phyloP scores from a whole-genome alignment of 441 rosid genomes.

The Theobroma grandiflorum region DNA sequence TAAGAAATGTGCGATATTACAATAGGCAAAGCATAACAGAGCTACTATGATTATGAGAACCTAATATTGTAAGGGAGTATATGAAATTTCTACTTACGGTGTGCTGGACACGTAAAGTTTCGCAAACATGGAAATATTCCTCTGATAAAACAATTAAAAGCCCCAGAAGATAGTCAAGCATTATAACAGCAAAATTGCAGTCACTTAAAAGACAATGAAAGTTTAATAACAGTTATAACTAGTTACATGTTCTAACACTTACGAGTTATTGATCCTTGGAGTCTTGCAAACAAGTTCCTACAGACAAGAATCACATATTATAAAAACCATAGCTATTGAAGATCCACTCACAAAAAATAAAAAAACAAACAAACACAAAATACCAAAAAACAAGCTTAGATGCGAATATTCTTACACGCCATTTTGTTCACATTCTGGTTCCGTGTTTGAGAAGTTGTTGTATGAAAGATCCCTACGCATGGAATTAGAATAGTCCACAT shows the following conservation, averaged over 20 bases:
- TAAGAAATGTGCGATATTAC: too few species aligned
- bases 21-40: too few species aligned
- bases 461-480: constrained; percentile 47
- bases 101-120: background rate
- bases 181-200: background rate
- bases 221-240: background rate
- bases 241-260: constrained; percentile 32
- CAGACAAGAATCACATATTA: background rate
- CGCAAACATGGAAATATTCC: constrained; percentile 46
- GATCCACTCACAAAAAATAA: constrained; percentile 17
- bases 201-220: background rate
- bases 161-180: constrained; percentile 18
- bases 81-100: constrained; percentile 45
- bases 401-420: constrained; percentile 25
- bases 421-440: constrained; percentile 21
- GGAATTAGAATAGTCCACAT: too few species aligned
- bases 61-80: too few species aligned
- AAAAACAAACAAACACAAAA: too few species aligned
- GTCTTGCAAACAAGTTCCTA: constrained; percentile 45
- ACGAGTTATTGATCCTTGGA: constrained; percentile 37
- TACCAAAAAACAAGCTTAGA: background rate
- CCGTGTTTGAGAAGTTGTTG: constrained; percentile 42
- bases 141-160: constrained; percentile 32
- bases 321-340: background rate
- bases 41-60: too few species aligned